Evolutionary conservation across 2,329 filamentous ascomycete species (phyloP).

Genomic region (Colletotrichum filicis): DNA sequence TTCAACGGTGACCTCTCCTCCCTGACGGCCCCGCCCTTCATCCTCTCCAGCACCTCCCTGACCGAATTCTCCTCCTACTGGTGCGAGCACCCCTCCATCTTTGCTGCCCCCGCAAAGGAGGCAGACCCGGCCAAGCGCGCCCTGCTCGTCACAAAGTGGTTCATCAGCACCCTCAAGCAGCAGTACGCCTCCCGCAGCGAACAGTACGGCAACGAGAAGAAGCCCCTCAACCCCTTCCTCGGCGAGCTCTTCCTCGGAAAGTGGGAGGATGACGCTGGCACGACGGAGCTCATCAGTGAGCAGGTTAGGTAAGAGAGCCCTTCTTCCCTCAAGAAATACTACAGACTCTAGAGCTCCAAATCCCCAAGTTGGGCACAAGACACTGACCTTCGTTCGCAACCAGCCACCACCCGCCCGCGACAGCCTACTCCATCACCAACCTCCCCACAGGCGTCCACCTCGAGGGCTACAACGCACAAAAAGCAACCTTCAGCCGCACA

Average conservation of each 20-base stretch:
- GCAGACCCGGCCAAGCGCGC: constrained; percentile 84
- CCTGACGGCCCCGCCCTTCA: constrained; percentile 84
- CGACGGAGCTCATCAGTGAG: constrained; percentile 89
- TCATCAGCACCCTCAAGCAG: constrained; percentile 91
- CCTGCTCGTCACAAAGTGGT: constrained; percentile 94
- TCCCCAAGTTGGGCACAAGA: no score
- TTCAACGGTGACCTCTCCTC: constrained; percentile 87
- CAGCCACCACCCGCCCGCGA: constrained; percentile 89
- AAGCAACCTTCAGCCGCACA: constrained; percentile 91
- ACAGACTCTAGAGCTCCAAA: background rate
- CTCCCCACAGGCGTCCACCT: constrained; percentile 80
- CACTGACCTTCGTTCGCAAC: no score
- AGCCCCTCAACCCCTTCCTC: constrained; percentile 95
- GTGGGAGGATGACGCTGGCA: constrained; percentile 86
- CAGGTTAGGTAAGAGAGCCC: constrained; percentile 76
- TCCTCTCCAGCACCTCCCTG: constrained; percentile 81
- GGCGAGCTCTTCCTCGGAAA: constrained; percentile 93
- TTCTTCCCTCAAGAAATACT: no score
- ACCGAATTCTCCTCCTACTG: constrained; percentile 87
- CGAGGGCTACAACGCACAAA: constrained; percentile 96
- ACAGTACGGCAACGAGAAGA: constrained; percentile 90
- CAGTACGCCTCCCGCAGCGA: constrained; percentile 83
- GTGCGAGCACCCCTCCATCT: constrained; percentile 80
- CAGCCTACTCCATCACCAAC: constrained; percentile 94
- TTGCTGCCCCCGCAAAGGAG: constrained; percentile 85